Evolutionary conservation across 1,139 yeast species (phyloP).

Genomic region (Pichia sp.): DNA sequence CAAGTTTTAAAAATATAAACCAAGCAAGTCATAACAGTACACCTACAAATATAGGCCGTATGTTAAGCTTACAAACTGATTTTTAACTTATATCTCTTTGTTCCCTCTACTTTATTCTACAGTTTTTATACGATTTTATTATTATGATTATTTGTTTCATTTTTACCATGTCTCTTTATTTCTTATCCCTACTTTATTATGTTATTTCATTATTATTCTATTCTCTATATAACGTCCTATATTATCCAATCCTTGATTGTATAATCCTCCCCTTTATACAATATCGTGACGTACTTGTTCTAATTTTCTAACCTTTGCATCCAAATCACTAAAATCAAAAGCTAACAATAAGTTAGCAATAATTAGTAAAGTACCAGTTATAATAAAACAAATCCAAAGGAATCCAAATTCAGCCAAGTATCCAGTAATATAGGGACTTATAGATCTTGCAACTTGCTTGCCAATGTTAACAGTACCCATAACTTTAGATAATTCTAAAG

Average conservation of each 20-base stretch:
- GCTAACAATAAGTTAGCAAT: constrained; percentile 41
- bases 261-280: background rate
- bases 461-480: constrained; percentile 84
- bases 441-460: constrained; percentile 74
- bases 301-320: constrained; percentile 31
- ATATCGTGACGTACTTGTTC: constrained; percentile 25
- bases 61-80: constrained; percentile 7
- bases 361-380: constrained; percentile 52
- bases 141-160: background rate
- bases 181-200: background rate
- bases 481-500: constrained; percentile 60
- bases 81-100: background rate
- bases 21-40: constrained; percentile 1
- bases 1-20: constrained; percentile 13
- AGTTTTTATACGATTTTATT: background rate
- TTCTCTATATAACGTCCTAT: background rate
- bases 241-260: background rate
- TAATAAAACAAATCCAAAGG: constrained; percentile 52
- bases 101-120: background rate
- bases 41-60: constrained; percentile 8
- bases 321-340: constrained; percentile 36
- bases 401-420: constrained; percentile 47
- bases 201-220: background rate
- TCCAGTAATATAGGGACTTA: constrained; percentile 81
- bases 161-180: background rate